Evolutionary conservation across 352 stramenopile species (phyloP), one percentile per base, ranked within the genome.

Genomic region (Bremia lactucae): DNA sequence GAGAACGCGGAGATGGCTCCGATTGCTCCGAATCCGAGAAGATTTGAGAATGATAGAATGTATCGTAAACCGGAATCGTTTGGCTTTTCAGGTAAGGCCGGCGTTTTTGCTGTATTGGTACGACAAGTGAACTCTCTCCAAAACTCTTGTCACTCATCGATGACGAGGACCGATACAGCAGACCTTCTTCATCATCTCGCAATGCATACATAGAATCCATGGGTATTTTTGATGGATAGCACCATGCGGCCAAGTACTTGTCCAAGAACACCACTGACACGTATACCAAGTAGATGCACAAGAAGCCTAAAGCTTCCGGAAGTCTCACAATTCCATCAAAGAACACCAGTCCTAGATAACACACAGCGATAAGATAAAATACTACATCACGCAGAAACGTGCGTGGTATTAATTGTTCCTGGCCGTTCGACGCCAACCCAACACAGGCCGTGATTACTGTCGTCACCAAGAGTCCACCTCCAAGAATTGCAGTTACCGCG

Each of bases 391-490:
- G 75, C 14, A 83, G 38, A 45, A 64, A 90, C 36, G 81, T 86
- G 43, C 72, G 68, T 10, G 78, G 78, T 21, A 87, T 83, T 19
- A 90, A 54, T 43, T 87, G 75, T 36, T 85, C 66, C 18, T 87
- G 72, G 4, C 58, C 71, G 37, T 80, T 55, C 6, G 78, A 87
- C 0, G 75, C 70, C 5, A 90, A 36, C 0, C 75, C 75, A 36
- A 87, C 72, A 33, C 70, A 78, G n/a, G 74, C 78, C 4, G 51
- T 72, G 44, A 87, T 80, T 15, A 87, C 77, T 66, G 77, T 89
- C 3, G 77, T 86, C 26, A 87, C 66, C 3, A 89, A 52, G 8
- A 89, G 50, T 0, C 77, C 73, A 16, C 77, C 72, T 13, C 77
- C 73, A 11, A 89, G 60, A 41, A 89, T 83, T 25, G 75, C 60